Evolutionary conservation across 2,329 filamentous ascomycete species (phyloP).

Genomic region (Sporothrix humicola): DNA sequence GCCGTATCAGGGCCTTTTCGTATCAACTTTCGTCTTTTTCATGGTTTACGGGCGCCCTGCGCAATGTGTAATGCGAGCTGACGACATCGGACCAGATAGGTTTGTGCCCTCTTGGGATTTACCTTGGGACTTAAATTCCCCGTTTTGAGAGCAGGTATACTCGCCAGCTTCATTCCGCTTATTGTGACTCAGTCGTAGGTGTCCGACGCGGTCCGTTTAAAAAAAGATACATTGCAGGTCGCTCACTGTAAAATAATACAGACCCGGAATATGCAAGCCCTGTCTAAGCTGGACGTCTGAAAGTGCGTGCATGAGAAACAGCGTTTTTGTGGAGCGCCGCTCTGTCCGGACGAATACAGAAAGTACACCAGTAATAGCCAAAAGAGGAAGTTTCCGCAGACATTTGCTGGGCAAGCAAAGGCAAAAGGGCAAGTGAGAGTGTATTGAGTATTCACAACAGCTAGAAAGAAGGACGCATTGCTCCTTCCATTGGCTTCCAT

Average conservation of each 20-base stretch:
- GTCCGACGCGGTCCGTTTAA: background rate
- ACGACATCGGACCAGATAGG: constrained; percentile 1
- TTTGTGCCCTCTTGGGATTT: background rate
- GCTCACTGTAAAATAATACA: too few relatives aligned
- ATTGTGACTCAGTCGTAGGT: constrained; percentile 14
- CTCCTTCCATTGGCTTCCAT: constrained; percentile 24
- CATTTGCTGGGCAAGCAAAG: background rate
- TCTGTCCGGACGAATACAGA: constrained; percentile 8
- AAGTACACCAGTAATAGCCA: constrained; percentile 7
- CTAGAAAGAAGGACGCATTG: background rate
- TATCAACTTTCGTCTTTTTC: background rate
- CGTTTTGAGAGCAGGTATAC: background rate
- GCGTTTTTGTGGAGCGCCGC: constrained; percentile 15
- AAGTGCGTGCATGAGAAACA: constrained; percentile 27
- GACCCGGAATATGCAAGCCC: background rate
- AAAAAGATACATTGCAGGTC: background rate
- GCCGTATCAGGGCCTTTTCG: constrained; percentile 9
- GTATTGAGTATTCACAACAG: background rate
- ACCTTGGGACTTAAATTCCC: background rate
- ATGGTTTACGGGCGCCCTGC: background rate
- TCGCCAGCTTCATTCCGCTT: background rate
- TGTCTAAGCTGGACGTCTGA: constrained; percentile 16
- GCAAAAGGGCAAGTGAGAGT: background rate
- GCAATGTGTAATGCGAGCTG: background rate
- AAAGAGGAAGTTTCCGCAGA: constrained; percentile 31